Percentiles rank a stretch among this genome's conserved stretches.
phyloP scores from a whole-genome alignment of 2,329 filamentous ascomycete species.

The Diaporthe citri region DNA sequence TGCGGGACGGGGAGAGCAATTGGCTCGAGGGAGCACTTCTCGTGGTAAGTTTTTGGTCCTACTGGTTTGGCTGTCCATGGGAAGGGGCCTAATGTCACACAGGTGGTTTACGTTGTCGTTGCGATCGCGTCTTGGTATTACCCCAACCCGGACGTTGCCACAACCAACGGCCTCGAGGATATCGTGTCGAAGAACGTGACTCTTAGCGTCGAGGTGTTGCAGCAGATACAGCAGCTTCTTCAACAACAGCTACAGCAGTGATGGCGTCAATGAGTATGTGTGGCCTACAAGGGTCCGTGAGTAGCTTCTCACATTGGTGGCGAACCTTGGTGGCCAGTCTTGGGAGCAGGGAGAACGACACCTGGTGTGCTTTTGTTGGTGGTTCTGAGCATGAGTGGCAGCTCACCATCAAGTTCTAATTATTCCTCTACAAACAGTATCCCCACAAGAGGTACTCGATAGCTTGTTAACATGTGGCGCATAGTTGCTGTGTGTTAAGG shows the following conservation, averaged over 20 bases:
- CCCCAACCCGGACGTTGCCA: conserved; percentile 24
- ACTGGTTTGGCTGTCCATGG: neutral
- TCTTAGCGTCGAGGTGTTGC: neutral
- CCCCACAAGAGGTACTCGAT: neutral
- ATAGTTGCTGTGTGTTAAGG: too few species aligned
- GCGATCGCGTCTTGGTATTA: conserved; percentile 31
- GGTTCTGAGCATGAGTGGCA: neutral
- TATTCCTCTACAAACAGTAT: neutral
- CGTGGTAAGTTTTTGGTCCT: neutral
- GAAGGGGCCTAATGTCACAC: neutral
- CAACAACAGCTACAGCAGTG: conserved; percentile 9
- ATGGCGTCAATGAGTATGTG: neutral
- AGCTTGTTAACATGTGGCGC: too few species aligned
- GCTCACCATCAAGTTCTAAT: neutral
- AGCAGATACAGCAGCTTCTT: conserved; percentile 14
- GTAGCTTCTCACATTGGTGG: neutral
- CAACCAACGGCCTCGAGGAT: conserved; percentile 15
- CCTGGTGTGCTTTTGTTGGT: neutral
- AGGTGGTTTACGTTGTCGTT: conserved; percentile 19
- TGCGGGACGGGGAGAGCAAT: conserved; percentile 89
- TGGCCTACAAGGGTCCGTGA: neutral
- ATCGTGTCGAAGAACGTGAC: conserved; percentile 6
- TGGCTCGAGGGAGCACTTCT: conserved; percentile 79
- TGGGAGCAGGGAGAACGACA: neutral
- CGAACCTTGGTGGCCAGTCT: neutral